These are phyloP conservation scores for Trichomonascus vanleenenianus DNA, from an alignment of 805 yeast species.

Conservation along the genomic window DNA sequence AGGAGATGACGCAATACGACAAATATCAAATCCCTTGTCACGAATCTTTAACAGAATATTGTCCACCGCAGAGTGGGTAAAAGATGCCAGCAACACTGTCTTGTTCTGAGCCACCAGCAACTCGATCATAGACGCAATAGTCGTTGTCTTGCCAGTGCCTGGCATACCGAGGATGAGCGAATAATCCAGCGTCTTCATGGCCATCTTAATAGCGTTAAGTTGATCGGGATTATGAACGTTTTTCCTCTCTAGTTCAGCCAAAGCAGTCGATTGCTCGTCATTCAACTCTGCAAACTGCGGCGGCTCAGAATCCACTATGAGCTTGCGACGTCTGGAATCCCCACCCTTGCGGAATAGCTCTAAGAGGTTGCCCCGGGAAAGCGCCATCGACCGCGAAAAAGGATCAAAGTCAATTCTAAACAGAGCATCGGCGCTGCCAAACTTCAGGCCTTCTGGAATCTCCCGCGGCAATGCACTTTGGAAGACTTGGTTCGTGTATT, in stretches of 20 bases:
- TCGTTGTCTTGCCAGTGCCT: slow-evolving; percentile 93
- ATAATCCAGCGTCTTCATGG: slow-evolving; percentile 62
- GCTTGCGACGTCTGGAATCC: slow-evolving; percentile 32
- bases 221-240: slow-evolving; percentile 62
- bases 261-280: slow-evolving; percentile 8
- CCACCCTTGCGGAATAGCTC: slow-evolving; percentile 54
- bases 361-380: slow-evolving; percentile 69
- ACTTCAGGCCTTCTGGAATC: slow-evolving; percentile 2
- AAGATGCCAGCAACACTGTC: slow-evolving; percentile 70
- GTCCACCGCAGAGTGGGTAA: slow-evolving; percentile 95
- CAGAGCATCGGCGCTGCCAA: background rate
- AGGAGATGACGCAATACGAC: slow-evolving; percentile 58
- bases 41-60: slow-evolving; percentile 74
- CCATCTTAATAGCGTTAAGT: slow-evolving; percentile 54
- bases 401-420: slow-evolving; percentile 80
- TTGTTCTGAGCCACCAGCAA: slow-evolving; percentile 52
- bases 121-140: slow-evolving; percentile 68
- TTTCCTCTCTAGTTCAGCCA: slow-evolving; percentile 4
- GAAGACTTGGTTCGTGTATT: slow-evolving; percentile 40
- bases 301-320: slow-evolving; percentile 45
- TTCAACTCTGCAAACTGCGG: slow-evolving; percentile 35
- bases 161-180: slow-evolving; percentile 92
- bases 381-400: slow-evolving; percentile 61
- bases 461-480: slow-evolving; percentile 35
- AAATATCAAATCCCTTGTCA: slow-evolving; percentile 38